Base-by-base conservation (phyloP, 2,329 filamentous ascomycete species). In the Pseudonectria foliicola region DNA sequence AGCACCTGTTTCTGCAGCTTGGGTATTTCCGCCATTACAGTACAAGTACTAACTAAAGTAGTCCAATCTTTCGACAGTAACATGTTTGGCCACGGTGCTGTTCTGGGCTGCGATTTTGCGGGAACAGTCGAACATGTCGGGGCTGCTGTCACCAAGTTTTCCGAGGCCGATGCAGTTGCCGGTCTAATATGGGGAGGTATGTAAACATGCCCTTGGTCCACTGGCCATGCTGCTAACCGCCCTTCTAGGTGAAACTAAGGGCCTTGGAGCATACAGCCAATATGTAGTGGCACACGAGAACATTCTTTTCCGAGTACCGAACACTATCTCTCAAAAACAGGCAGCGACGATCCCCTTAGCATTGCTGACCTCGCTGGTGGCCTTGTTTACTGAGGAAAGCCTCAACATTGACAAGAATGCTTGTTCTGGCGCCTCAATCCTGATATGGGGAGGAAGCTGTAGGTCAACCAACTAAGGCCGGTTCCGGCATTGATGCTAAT, bases 361-460 rank as follows among this genome's bases (percentile, higher is more conserved):
- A 3, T 52, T 54, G 0, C 41, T 53, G 6, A 69, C 64, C 5
- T 49, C 64, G 1, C 61, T 51, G 53, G 49, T 67, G 4, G 61
- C 59, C 0, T 37, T 67, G 1, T 66, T 63, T 32, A 64, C 62
- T 1, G 54, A 56, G 27, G 45, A 52, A 3, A 60, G 55, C 25
- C 45, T 68, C 7, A 40, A 40, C n/a, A 59, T 67, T 37, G 32
- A 57, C 37, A 37, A 43, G 23, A 31, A 31, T 3, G 23, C 37
- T 4, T 33, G 29, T 2, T 24, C 37, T 1, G 31, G 39, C 7
- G 34, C 34, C 2, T 32, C 39, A 4, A 45, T 70, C 4, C 49
- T 70, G 5, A 52, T 69, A 11, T 70, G 62, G 61, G 65, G 62
- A 14, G 65, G 63, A 24, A 66, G 63, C 25, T 66, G 64, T 58